These are phyloP conservation scores for Psilocybe subaeruginosa DNA, from an alignment of 768 basidiomycete genomes.

Conservation along the genomic window DNA sequence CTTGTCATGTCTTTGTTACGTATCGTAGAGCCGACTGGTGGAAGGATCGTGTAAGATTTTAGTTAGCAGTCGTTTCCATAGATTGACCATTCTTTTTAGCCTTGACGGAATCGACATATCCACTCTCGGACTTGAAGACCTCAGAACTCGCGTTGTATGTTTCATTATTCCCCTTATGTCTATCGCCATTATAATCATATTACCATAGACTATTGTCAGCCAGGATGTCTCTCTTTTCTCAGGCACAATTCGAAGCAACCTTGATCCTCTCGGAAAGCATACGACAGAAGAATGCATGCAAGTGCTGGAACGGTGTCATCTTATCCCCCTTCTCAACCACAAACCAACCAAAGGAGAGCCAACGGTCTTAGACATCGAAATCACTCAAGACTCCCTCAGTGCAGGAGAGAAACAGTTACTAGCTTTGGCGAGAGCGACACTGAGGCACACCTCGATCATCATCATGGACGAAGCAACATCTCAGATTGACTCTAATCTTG, in stretches of 20 bases:
- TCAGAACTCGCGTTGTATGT: conserved; percentile 62
- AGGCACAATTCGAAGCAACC: conserved; percentile 72
- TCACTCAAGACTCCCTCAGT: conserved; percentile 68
- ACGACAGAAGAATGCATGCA: conserved; percentile 65
- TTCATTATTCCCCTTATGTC: background rate
- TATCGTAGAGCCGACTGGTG: conserved; percentile 61
- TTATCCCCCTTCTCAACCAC: conserved; percentile 47
- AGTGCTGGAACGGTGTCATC: conserved; percentile 67
- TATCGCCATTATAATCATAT: background rate
- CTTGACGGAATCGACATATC: conserved; percentile 74
- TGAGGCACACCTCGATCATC: conserved; percentile 66
- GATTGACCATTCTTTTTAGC: conserved; percentile 28
- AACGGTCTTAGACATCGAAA: conserved; percentile 57
- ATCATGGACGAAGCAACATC: conserved; percentile 83
- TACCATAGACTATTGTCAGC: conserved; percentile 66
- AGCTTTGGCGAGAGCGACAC: conserved; percentile 68
- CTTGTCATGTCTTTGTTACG: conserved; percentile 60
- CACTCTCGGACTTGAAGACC: conserved; percentile 67
- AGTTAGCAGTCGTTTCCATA: background rate
- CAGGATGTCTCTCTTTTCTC: conserved; percentile 78
- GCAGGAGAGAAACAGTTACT: conserved; percentile 82
- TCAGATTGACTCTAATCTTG: conserved; percentile 70
- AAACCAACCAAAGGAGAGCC: conserved; percentile 32
- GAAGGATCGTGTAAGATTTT: conserved; percentile 55
- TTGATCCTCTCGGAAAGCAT: conserved; percentile 67